A percentile compares a stretch with the other conserved stretches of the same genome.
phyloP scores from a whole-genome alignment of 768 basidiomycete species.

The Psilocybe cubensis region DNA sequence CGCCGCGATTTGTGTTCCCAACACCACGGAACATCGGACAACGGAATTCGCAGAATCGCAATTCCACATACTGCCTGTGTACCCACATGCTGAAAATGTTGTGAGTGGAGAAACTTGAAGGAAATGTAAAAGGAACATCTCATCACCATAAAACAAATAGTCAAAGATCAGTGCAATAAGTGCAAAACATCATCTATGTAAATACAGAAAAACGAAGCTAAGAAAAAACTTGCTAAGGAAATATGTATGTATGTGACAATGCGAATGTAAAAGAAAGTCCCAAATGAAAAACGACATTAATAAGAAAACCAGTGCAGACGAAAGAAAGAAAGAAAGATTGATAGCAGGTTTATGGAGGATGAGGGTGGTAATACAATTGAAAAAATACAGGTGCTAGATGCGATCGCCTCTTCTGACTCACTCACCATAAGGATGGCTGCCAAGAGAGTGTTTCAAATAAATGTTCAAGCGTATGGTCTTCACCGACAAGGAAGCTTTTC shows the following conservation, averaged over 20 bases:
- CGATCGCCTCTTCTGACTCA: not conserved
- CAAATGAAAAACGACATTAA: not conserved
- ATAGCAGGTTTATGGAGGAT: not conserved
- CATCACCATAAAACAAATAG: no score
- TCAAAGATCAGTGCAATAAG: not conserved
- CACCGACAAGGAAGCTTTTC: conserved; percentile 32
- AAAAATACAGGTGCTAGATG: not conserved
- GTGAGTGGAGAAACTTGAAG: no score
- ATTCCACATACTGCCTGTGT: no score
- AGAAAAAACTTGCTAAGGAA: not conserved
- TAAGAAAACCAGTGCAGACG: not conserved
- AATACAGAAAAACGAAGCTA: not conserved
- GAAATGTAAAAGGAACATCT: no score
- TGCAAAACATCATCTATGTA: not conserved
- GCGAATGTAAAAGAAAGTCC: not conserved
- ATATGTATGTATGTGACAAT: not conserved
- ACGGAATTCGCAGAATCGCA: no score
- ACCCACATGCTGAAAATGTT: no score
- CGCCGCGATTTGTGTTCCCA: no score
- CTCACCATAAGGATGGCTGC: not conserved
- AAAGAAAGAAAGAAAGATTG: not conserved
- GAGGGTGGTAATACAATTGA: not conserved
- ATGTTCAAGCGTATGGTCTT: not conserved
- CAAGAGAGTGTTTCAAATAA: not conserved
- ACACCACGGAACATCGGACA: no score